A percentile compares a stretch with the other conserved stretches of the same genome.
These are phyloP conservation scores for Pseudocercospora ulei DNA, from an alignment of 2,329 filamentous ascomycete genomes.

Conservation along the genomic window DNA sequence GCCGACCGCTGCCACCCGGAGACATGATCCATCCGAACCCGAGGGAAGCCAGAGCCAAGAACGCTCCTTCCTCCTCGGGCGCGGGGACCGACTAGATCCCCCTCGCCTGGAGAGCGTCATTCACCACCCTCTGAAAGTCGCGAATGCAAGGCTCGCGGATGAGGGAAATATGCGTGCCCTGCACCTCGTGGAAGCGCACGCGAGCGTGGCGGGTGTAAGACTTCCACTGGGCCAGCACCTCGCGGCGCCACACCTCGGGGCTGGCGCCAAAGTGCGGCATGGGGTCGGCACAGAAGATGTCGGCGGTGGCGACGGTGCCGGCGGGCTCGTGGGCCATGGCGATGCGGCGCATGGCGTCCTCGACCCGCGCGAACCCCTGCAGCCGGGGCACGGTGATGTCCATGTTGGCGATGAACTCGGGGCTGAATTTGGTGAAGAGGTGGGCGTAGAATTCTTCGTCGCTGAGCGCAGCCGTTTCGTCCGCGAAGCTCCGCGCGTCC, in stretches of 20 bases:
- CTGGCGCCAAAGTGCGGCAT: constrained; percentile 21
- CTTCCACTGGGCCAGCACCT: constrained; percentile 19
- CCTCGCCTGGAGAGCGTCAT: constrained; percentile 14
- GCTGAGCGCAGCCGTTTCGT: constrained; percentile 16
- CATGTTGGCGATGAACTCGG: constrained; percentile 22
- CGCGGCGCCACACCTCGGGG: constrained; percentile 17
- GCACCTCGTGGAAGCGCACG: constrained; percentile 18
- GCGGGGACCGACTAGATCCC: too few species aligned
- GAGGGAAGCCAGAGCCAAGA: too few species aligned
- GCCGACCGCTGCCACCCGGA: too few species aligned
- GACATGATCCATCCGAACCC: too few species aligned
- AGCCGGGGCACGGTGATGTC: constrained; percentile 21
- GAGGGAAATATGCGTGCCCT: constrained; percentile 18
- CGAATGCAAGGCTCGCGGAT: constrained; percentile 17
- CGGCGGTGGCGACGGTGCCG: constrained; percentile 14
- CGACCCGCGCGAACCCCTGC: constrained; percentile 20
- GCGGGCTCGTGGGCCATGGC: constrained; percentile 16
- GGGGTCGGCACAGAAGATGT: constrained; percentile 21
- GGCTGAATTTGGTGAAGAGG: constrained; percentile 21
- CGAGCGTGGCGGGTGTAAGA: constrained; percentile 13
- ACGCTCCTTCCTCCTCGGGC: too few species aligned
- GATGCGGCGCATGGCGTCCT: constrained; percentile 21
- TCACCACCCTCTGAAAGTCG: constrained; percentile 15
- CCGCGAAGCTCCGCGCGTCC: constrained; percentile 17
- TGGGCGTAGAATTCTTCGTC: constrained; percentile 22